Conservation (phyloP, 169 alveolate genomes). For the Plasmodium gaboni region DNA sequence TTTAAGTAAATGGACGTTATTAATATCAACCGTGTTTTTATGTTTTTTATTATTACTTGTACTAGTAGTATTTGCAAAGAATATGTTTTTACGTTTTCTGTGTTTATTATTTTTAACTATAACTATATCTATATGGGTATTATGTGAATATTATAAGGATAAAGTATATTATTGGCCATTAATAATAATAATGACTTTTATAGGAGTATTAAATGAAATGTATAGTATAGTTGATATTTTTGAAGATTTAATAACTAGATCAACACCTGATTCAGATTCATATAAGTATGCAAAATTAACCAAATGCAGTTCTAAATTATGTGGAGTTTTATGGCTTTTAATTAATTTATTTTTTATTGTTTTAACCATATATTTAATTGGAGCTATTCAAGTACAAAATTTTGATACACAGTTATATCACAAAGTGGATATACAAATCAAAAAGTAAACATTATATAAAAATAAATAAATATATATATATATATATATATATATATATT, state of each 20-base stretch:
- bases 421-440: no score
- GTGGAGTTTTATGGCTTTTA: slow-evolving; percentile 82
- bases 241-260: slow-evolving; percentile 82
- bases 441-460: no score
- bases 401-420: slow-evolving; percentile 11
- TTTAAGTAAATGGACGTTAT: slow-evolving; percentile 79
- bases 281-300: slow-evolving; percentile 81
- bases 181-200: slow-evolving; percentile 78
- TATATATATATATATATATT: no score
- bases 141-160: slow-evolving; percentile 74
- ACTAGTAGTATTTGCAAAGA: slow-evolving; percentile 77
- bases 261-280: slow-evolving; percentile 83
- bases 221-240: slow-evolving; percentile 81
- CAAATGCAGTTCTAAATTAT: slow-evolving; percentile 80
- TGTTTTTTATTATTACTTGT: slow-evolving; percentile 80
- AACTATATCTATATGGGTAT: slow-evolving; percentile 73
- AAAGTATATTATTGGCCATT: slow-evolving; percentile 79
- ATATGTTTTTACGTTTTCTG: slow-evolving; percentile 76
- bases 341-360: slow-evolving; percentile 71
- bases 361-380: slow-evolving; percentile 78
- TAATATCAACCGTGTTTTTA: slow-evolving; percentile 78
- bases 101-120: slow-evolving; percentile 76
- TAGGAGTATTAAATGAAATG: slow-evolving; percentile 81
- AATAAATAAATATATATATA: no score
- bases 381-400: slow-evolving; percentile 76